phyloP scores from a whole-genome alignment of 2,329 filamentous ascomycete species.

The Neofusicoccum sp. region DNA sequence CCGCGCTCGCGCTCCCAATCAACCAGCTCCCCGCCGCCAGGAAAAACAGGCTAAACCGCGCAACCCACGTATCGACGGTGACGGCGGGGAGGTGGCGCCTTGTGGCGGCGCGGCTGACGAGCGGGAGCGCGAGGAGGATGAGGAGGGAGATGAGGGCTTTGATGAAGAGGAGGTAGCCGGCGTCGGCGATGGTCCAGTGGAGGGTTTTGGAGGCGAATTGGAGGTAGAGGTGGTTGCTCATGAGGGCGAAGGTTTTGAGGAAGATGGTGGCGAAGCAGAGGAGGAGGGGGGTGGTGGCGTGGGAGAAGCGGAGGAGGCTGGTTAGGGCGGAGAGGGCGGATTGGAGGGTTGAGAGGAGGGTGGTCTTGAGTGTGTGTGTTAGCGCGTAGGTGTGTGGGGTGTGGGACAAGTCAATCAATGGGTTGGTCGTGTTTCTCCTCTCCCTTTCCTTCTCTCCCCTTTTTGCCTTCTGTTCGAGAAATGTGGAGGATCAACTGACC shows the following conservation, averaged over 20 bases:
- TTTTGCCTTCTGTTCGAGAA: no score
- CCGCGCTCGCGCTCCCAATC: background rate
- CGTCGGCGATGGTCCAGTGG: background rate
- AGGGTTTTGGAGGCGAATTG: conserved; percentile 11
- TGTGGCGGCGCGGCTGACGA: background rate
- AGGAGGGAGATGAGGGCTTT: background rate
- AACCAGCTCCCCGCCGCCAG: conserved; percentile 2
- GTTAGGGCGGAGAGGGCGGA: background rate
- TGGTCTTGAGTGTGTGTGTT: background rate
- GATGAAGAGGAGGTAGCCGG: conserved; percentile 14
- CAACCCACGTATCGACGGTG: conserved; percentile 1
- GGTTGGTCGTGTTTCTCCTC: no score
- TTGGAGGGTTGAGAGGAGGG: background rate
- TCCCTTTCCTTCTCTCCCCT: no score
- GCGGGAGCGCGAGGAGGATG: background rate
- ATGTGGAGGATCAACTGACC: background rate
- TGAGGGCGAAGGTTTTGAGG: conserved; percentile 17
- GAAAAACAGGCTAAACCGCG: background rate
- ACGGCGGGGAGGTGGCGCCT: background rate
- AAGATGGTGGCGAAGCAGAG: conserved; percentile 3
- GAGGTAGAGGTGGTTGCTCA: background rate
- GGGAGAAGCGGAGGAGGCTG: background rate
- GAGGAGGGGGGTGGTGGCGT: background rate
- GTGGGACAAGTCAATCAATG: no score
- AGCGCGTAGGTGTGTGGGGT: background rate